phyloP scores from a whole-genome alignment of 148 eudicot species.

The Arbutus unedo region DNA sequence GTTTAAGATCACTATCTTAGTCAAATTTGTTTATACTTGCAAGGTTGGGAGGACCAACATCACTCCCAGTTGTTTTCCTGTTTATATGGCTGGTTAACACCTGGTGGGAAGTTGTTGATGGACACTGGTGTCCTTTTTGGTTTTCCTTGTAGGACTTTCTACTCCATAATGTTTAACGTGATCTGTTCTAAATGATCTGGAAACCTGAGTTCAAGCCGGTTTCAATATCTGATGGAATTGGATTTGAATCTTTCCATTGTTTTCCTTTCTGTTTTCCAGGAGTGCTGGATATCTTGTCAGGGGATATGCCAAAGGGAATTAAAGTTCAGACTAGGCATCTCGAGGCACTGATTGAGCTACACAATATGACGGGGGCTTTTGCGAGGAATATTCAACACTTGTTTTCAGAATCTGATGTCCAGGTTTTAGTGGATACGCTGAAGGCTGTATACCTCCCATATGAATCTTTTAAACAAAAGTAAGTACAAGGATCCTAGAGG shows the following conservation, averaged over 20 bases:
- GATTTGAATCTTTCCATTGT: not conserved
- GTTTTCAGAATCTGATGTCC: constrained; percentile 68
- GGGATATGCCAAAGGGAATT: constrained; percentile 75
- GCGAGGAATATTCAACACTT: constrained; percentile 88
- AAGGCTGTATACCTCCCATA: constrained; percentile 84
- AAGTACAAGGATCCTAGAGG: constrained; percentile 15
- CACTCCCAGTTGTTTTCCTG: not conserved
- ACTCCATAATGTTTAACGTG: not conserved
- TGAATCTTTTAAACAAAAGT: constrained; percentile 85
- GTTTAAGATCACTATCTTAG: not conserved
- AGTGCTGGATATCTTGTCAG: constrained; percentile 73
- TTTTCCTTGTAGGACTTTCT: not conserved
- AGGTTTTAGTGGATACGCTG: constrained; percentile 60
- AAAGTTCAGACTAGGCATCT: constrained; percentile 81
- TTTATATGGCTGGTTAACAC: not conserved
- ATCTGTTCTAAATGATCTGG: not conserved
- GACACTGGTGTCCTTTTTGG: not conserved
- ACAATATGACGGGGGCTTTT: constrained; percentile 78
- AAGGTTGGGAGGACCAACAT: not conserved
- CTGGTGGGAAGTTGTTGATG: not conserved
- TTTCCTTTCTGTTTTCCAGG: constrained; percentile 41
- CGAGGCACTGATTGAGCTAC: constrained; percentile 81
- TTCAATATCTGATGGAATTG: not conserved
- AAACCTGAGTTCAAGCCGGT: not conserved
- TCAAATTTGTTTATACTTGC: not conserved